Evolutionary conservation across 805 yeast species (phyloP).

Genomic region (Metschnikowia lachancei): DNA sequence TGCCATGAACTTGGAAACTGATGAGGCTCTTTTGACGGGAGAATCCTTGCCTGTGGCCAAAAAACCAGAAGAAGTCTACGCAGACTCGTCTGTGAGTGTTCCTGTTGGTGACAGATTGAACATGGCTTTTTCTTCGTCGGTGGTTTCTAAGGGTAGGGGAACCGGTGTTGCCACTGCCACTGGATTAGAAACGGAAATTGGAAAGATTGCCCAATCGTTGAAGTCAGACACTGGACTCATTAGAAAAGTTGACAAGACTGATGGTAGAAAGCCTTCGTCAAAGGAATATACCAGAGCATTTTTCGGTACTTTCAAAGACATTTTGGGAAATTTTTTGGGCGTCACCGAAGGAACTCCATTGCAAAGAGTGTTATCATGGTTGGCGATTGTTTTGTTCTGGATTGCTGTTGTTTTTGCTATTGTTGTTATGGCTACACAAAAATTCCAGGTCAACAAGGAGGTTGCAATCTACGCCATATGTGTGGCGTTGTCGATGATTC

Average conservation of each 20-base stretch:
- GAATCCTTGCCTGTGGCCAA: conserved; percentile 66
- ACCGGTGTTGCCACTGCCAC: conserved; percentile 64
- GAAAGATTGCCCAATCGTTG: conserved; percentile 53
- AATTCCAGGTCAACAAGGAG: conserved; percentile 67
- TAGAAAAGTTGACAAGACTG: conserved; percentile 38
- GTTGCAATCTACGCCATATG: conserved; percentile 89
- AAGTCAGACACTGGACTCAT: conserved; percentile 36
- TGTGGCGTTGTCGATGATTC: conserved; percentile 79
- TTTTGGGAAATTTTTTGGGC: conserved; percentile 69
- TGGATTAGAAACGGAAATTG: conserved; percentile 73
- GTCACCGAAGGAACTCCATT: conserved; percentile 78
- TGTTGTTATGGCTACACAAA: conserved; percentile 82
- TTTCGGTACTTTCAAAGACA: conserved; percentile 48
- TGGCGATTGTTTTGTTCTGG: conserved; percentile 68
- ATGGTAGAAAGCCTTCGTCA: conserved; percentile 41
- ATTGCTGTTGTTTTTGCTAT: conserved; percentile 85
- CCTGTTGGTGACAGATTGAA: conserved; percentile 75
- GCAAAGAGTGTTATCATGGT: conserved; percentile 68
- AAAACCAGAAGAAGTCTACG: conserved; percentile 42
- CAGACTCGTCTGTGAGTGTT: conserved; percentile 27
- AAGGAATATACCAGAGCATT: conserved; percentile 48
- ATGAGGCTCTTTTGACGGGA: conserved; percentile 65
- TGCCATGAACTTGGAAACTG: conserved; percentile 64
- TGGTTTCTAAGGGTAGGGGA: conserved; percentile 74
- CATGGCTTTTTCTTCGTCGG: conserved; percentile 67